Evolutionary conservation across 139 green algal genomes (phyloP).

Genomic region (Chlorella sp.): DNA sequence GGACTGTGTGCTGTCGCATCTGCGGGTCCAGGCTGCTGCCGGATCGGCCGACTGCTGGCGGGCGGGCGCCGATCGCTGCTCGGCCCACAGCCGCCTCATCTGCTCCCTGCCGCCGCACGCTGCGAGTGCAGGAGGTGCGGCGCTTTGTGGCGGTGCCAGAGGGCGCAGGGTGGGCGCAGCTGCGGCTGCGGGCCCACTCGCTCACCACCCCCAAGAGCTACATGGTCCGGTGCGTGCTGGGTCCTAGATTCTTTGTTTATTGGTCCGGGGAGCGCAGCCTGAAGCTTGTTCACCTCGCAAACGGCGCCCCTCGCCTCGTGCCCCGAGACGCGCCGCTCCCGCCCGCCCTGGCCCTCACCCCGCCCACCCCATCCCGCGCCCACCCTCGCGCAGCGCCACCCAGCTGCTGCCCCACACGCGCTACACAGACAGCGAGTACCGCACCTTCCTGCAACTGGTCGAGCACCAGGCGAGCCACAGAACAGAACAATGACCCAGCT

Average conservation of each 20-base stretch:
- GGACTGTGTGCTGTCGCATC: too few species aligned
- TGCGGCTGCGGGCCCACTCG: slow-evolving; percentile 52
- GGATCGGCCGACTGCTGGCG: too few species aligned
- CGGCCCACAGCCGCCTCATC: background rate
- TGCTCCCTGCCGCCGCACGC: background rate
- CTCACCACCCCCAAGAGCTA: slow-evolving; percentile 52
- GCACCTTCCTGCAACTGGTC: slow-evolving; percentile 39
- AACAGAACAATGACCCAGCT: background rate
- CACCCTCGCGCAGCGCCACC: slow-evolving; percentile 47
- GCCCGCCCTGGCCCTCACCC: background rate
- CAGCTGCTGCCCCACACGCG: slow-evolving; percentile 62
- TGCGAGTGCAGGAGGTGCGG: slow-evolving; percentile 45
- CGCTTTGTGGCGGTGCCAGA: slow-evolving; percentile 77
- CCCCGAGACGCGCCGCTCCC: background rate
- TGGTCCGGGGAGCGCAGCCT: too few species aligned
- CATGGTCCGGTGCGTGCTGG: too few species aligned
- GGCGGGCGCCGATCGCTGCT: too few species aligned
- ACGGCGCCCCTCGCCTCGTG: too few species aligned
- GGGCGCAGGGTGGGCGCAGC: slow-evolving; percentile 84
- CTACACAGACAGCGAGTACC: slow-evolving; percentile 65
- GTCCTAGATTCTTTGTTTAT: too few species aligned
- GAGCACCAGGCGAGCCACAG: background rate
- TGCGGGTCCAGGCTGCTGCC: too few species aligned
- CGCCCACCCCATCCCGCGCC: background rate
- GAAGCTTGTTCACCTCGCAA: too few species aligned